Evolutionary conservation across 352 stramenopile species (phyloP), one percentile per base, ranked within the genome.

Genomic region (Plasmopara muralis): DNA sequence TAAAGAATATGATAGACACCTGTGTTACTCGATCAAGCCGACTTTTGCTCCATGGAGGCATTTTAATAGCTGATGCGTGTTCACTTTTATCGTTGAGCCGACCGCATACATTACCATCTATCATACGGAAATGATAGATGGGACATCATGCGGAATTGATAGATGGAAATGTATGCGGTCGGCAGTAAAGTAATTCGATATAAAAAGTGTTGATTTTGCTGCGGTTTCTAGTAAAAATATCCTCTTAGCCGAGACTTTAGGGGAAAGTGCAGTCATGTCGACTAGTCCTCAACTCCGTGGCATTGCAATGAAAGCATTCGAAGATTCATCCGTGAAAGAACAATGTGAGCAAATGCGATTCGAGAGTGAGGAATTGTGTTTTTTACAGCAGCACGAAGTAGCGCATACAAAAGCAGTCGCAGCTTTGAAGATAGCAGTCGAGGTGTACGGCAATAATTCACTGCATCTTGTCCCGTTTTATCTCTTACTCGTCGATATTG

Each of bases 391-490:
- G 45, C 65, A 81, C 37, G 70, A 74, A 10, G 42, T 33, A 18
- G 77, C 74, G 10, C 74, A 77, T 45, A 59, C 68, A 5, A 76
- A 73, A 47, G 77, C 62, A 5, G 47, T 77, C 8, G 15, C 52
- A 14, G 76, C 71, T 13, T 54, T 89, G 46, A 75, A 77, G 43
- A 50, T 65, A 33, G 77, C 77, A 0, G 78, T 65, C 0, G 68
- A 74, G 9, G 9, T 62, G 4, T 85, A 77, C 33, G 72, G 77
- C 53, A 81, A 82, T 28, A 74, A 57, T 38, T 71, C 74, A 35
- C 49, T 85, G 25, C 60, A 60, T 0, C 63, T 89, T 33, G 73
- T 85, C 15, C 77, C 74, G 2, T 87, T 80, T 61, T 87, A 85
- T 50, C 57, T 89, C 28, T 53, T 77, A 37, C 64, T 89, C n/a